Base-by-base conservation (phyloP, 106 monocot genomes). In the Gastrodia elata region DNA sequence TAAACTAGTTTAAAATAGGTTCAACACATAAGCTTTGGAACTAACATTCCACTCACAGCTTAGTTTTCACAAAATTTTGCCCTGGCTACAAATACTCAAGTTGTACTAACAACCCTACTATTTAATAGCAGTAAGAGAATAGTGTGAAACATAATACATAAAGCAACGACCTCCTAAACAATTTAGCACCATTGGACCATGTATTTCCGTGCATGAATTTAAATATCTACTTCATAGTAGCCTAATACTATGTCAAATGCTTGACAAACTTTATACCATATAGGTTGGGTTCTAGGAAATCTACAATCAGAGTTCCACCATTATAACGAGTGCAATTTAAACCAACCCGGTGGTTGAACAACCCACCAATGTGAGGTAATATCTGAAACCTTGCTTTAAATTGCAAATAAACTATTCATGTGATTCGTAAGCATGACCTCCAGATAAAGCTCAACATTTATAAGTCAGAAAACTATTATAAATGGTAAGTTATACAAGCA, bases 21-120 rank as follows among this genome's bases (percentile, higher is more conserved):
- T 67, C 67, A 37, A 20, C 67, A 35, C 16, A 67, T 14, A n/a
- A 20, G 56, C 38, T 36, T 7, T 37, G 38, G 38, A 67, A 36
- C 10, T 20, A 67, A 38, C n/a, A 28, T 61, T 28, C 61, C 52
- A 32, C 61, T 32, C 30, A 32, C 32, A 20, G 4, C 37, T 13
- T 20, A 36, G 4, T 67, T 67, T 67, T 38, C 67, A 67, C n/a
- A 65, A 11, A 65, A 36, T 36, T 38, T 67, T 61, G 8, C 61
- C 30, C 52, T 52, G 18, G 52, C 2, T 52, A 22, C 7, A 5
- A n/a, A 22, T 4, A 52, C 52, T 52, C 52, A 52, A 22, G n/a
- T 52, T 52, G n/a, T 7, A n/a, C 7, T 52, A 52, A 22, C 52
- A 52, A 22, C 52, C 6, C n/a, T 52, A 52, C 24, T 52, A 3